Conservation (phyloP, 2,329 filamentous ascomycete species). For the Lasiodiplodia sp. region DNA sequence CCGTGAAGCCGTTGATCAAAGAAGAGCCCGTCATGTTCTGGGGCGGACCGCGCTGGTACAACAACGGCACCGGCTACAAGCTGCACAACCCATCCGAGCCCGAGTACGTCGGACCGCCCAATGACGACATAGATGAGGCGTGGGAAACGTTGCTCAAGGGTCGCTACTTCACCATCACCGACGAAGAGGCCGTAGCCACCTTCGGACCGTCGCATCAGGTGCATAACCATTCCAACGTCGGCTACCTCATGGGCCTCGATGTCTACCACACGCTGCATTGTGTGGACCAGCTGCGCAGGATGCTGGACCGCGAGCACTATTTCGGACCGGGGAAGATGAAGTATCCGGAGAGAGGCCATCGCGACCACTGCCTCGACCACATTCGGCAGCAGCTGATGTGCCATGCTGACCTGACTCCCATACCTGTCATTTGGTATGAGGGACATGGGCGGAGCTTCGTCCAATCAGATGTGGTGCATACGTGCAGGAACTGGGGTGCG, state of each 20-base stretch:
- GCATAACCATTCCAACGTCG: background rate
- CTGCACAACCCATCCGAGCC: conserved; percentile 1
- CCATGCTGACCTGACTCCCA: conserved; percentile 34
- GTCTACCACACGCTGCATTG: conserved; percentile 36
- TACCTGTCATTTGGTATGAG: conserved; percentile 15
- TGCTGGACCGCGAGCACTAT: conserved; percentile 33
- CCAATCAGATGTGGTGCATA: no score
- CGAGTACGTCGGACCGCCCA: conserved; percentile 34
- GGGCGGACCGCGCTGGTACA: background rate
- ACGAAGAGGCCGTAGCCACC: background rate
- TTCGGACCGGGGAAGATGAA: background rate
- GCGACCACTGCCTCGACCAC: conserved; percentile 35
- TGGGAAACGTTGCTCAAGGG: conserved; percentile 33
- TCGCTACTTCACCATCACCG: conserved; percentile 14
- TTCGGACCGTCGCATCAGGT: background rate
- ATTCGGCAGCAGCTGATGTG: conserved; percentile 35
- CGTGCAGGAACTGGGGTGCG: no score
- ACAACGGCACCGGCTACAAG: background rate
- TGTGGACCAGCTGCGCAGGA: conserved; percentile 34
- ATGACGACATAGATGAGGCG: conserved; percentile 30
- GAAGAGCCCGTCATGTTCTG: no score
- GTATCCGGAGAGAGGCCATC: conserved; percentile 26
- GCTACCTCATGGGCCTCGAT: conserved; percentile 17
- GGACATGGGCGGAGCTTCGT: no score
- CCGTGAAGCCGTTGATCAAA: no score